Conservation (phyloP, 495 filamentous ascomycete genomes). For the Aspergillus diversus region DNA sequence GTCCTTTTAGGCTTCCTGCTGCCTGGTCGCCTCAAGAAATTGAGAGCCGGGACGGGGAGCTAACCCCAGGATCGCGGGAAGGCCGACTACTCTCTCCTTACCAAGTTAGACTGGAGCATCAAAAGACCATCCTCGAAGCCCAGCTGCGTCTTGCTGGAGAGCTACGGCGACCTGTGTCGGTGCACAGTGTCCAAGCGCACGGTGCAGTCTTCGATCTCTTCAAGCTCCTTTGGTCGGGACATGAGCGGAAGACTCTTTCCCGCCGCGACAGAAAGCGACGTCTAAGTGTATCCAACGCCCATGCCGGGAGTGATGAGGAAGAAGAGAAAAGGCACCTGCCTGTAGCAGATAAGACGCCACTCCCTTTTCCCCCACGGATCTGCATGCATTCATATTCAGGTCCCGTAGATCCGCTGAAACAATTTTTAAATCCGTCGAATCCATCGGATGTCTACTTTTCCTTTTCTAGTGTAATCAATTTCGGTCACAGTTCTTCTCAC, state of each 20-base stretch:
- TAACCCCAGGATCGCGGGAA: slow-evolving; percentile 83
- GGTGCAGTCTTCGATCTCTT: slow-evolving; percentile 79
- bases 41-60: slow-evolving; percentile 51
- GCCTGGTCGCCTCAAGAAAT: slow-evolving; percentile 58
- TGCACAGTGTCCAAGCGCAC: slow-evolving; percentile 92
- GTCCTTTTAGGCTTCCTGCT: slow-evolving; percentile 78
- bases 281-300: slow-evolving; percentile 37
- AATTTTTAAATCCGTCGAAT: slow-evolving; percentile 74
- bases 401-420: slow-evolving; percentile 70
- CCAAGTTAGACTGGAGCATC: slow-evolving; percentile 77
- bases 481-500: slow-evolving; percentile 56
- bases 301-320: slow-evolving; percentile 36
- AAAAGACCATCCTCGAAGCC: slow-evolving; percentile 71
- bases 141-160: slow-evolving; percentile 88
- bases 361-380: slow-evolving; percentile 84
- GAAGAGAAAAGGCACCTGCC: slow-evolving; percentile 35
- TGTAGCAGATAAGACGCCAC: slow-evolving; percentile 38
- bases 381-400: slow-evolving; percentile 95
- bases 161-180: slow-evolving; percentile 75
- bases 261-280: slow-evolving; percentile 59
- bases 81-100: slow-evolving; percentile 73
- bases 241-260: slow-evolving; percentile 71
- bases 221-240: slow-evolving; percentile 76
- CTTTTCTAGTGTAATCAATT: slow-evolving; percentile 84
- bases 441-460: slow-evolving; percentile 85